A percentile compares a stretch with the other conserved stretches of the same genome.
Evolutionary conservation across 2,329 filamentous ascomycete species (phyloP).

Genomic region (Leptographium wingfieldii): DNA sequence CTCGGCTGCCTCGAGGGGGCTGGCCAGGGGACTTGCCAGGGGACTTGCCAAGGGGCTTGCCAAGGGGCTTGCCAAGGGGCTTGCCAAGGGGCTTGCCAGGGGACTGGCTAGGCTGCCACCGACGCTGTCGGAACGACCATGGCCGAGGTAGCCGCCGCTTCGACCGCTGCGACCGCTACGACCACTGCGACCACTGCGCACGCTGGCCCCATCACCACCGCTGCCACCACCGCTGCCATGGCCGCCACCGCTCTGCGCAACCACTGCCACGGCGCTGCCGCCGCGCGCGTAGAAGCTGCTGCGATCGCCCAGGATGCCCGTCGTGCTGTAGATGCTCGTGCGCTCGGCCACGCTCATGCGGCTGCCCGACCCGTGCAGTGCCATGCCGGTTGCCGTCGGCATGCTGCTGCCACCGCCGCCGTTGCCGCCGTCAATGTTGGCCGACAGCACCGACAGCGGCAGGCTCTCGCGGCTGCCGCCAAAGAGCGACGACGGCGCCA

Average conservation of each 20-base stretch:
- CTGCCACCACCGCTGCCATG: conserved; percentile 30
- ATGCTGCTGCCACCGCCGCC: conserved; percentile 27
- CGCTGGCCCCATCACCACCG: conserved; percentile 37
- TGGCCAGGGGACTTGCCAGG: conserved; percentile 12
- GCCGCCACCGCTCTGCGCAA: conserved; percentile 8
- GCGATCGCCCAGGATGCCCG: conserved; percentile 61
- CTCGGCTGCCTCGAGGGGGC: background rate
- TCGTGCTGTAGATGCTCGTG: conserved; percentile 71
- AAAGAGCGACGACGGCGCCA: conserved; percentile 74
- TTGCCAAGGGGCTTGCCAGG: conserved; percentile 48
- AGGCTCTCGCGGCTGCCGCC: conserved; percentile 71
- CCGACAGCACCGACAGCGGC: conserved; percentile 64
- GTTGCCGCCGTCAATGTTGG: conserved; percentile 42
- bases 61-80: conserved; percentile 34
- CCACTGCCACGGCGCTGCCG: background rate
- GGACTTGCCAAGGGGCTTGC: conserved; percentile 27
- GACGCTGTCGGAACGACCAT: conserved; percentile 71
- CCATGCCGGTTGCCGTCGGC: conserved; percentile 25
- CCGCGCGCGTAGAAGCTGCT: conserved; percentile 60
- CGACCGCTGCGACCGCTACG: conserved; percentile 72
- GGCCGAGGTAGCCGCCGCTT: conserved; percentile 65
- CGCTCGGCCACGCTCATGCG: conserved; percentile 36
- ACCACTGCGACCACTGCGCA: conserved; percentile 73
- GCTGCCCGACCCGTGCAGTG: conserved; percentile 36
- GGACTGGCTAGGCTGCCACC: conserved; percentile 56